phyloP scores from a whole-genome alignment of 768 basidiomycete genomes.

The Plicaturopsis crispa region DNA sequence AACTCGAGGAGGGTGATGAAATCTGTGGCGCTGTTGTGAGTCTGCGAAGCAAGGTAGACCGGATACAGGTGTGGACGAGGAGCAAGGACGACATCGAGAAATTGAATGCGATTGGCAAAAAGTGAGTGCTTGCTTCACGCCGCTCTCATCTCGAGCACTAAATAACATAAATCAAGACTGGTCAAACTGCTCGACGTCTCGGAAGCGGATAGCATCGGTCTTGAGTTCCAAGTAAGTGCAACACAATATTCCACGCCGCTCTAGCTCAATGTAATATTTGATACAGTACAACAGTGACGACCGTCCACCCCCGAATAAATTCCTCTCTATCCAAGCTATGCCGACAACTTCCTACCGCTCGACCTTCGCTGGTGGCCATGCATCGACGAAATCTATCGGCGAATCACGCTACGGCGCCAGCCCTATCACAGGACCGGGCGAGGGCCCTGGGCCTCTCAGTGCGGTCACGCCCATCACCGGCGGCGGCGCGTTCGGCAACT shows the following conservation, averaged over 20 bases:
- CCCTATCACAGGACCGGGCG: conserved; percentile 17
- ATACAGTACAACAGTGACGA: conserved; percentile 85
- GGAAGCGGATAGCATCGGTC: conserved; percentile 75
- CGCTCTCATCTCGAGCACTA: too few species aligned
- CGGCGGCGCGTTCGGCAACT: conserved; percentile 38
- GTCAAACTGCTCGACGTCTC: conserved; percentile 79
- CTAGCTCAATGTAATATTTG: background rate
- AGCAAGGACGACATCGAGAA: conserved; percentile 79
- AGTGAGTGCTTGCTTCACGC: too few species aligned
- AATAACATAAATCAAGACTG: too few species aligned
- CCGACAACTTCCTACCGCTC: conserved; percentile 63
- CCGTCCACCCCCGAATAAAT: conserved; percentile 73
- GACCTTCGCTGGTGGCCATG: conserved; percentile 40
- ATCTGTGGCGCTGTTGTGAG: conserved; percentile 88
- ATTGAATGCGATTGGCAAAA: conserved; percentile 79
- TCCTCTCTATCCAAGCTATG: conserved; percentile 68
- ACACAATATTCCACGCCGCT: conserved; percentile 2
- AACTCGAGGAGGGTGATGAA: conserved; percentile 61
- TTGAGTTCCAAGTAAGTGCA: conserved; percentile 78
- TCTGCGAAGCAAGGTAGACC: conserved; percentile 76
- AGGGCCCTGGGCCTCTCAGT: conserved; percentile 8
- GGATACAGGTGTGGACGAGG: conserved; percentile 90
- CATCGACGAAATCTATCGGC: conserved; percentile 13
- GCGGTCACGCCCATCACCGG: conserved; percentile 2
- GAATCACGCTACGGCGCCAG: conserved; percentile 20